Evolutionary conservation across 331 rosid species (phyloP), one percentile per base, ranked within the genome.

Genomic region (Saraca asoca): DNA sequence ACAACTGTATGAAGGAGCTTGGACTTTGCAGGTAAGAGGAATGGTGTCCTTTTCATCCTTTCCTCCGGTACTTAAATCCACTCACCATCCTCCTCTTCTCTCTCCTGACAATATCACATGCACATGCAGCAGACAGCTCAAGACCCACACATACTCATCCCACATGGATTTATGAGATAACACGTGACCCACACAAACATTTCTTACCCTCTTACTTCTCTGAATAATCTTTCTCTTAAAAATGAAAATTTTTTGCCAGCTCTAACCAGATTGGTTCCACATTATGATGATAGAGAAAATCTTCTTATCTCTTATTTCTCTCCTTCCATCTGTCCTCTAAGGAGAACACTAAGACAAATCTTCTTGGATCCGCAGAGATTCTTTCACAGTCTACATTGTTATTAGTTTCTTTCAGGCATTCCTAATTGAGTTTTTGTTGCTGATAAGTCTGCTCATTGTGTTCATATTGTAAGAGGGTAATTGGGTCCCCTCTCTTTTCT

Each of bases 21-120:
- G 29, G 31, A 62, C 68, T 45, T 14, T 29, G 52, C 51, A 0
- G n/a, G 49, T 8, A 18, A 41, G 35, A 18, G 52, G 18, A 42
- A 6, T 6, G 66, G 17, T 2, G 9, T 1, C 45, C n/a, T 9
- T n/a, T 57, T 58, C 48, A 12, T 39, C 51, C 49, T 9, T 58
- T 8, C 9, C 15, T 7, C 9, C 35, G 5, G 7, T 12, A 9
- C 15, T 17, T 7, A 7, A 52, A 55, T 15, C 64, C 52, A 29
- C 56, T 31, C 12, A 15, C 33, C 42, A 33, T 44, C 54, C 42
- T 24, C 24, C 12, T 5, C 42, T 51, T 0, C 12, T 16, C 19
- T 58, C 24, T 11, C 62, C 85, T 84, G 95, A 88, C 96, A 82
- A 43, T n/a, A 51, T 86, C 97, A 91, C 91, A 86, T 88, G 97